Evolutionary conservation across 257 asterid species (phyloP).

Genomic region (Knoxia roxburghii): DNA sequence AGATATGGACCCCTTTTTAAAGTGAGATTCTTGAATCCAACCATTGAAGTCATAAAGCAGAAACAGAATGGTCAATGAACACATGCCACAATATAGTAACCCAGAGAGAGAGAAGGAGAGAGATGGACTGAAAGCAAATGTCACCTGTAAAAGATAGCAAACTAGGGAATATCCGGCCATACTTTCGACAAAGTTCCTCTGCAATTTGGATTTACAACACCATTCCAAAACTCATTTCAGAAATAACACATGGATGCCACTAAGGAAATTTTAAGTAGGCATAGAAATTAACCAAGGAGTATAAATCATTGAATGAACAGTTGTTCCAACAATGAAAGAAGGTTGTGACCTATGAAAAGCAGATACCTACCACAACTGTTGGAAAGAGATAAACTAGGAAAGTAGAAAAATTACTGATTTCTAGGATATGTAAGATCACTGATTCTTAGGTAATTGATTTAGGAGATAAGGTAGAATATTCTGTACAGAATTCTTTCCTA

Average conservation of each 20-base stretch:
- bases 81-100: neutral
- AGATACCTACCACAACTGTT: neutral
- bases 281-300: neutral
- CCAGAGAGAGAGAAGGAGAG: neutral
- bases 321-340: neutral
- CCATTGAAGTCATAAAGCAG: neutral
- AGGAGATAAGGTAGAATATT: too few species aligned
- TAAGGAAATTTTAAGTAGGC: neutral
- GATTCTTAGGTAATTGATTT: too few species aligned
- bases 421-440: too few species aligned
- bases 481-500: too few species aligned
- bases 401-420: too few species aligned
- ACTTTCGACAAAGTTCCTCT: constrained; percentile 97
- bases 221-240: neutral
- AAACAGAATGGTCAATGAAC: neutral
- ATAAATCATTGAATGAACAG: neutral
- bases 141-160: constrained; percentile 89
- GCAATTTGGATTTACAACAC: constrained; percentile 17
- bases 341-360: neutral
- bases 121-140: too few species aligned
- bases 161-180: constrained; percentile 99
- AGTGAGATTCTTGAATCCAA: neutral
- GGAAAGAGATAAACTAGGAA: too few species aligned
- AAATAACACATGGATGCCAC: neutral
- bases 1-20: neutral